Evolutionary conservation across 805 yeast genomes (phyloP).

Genomic region (Babjeviella inositovora): DNA sequence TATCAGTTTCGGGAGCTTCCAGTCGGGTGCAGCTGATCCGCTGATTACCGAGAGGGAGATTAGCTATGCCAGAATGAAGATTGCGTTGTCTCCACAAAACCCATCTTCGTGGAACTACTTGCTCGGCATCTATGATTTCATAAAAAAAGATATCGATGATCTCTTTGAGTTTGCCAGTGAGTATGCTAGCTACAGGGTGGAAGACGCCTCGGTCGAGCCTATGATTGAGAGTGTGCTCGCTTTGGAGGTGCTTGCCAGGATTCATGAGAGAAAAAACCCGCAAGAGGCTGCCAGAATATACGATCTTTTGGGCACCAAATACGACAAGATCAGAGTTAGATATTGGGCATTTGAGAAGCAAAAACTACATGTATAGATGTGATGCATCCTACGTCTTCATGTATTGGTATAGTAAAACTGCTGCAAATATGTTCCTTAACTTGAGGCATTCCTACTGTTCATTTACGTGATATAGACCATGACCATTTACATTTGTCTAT

Average conservation of each 20-base stretch:
- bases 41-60: constrained; percentile 28
- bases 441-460: too few relatives aligned
- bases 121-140: constrained; percentile 30
- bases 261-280: constrained; percentile 16
- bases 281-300: constrained; percentile 26
- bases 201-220: constrained; percentile 6
- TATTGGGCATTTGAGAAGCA: constrained; percentile 41
- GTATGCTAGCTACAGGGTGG: constrained; percentile 5
- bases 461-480: too few relatives aligned
- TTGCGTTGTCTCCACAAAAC: constrained; percentile 59
- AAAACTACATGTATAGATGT: too few relatives aligned
- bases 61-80: constrained; percentile 27
- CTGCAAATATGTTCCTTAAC: too few relatives aligned
- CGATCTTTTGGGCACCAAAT: constrained; percentile 27
- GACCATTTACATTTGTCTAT: too few relatives aligned
- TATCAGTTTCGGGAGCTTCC: constrained; percentile 15
- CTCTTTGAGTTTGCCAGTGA: constrained; percentile 6
- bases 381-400: too few relatives aligned
- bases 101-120: constrained; percentile 80
- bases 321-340: constrained; percentile 45
- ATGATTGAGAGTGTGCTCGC: constrained; percentile 39
- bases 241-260: constrained; percentile 40
- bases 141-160: constrained; percentile 4
- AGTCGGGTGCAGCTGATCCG: too few relatives aligned
- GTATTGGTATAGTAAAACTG: too few relatives aligned